Evolutionary conservation across 2,329 filamentous ascomycete genomes (phyloP).

Genomic region (Penicillium fuscoglaucum): DNA sequence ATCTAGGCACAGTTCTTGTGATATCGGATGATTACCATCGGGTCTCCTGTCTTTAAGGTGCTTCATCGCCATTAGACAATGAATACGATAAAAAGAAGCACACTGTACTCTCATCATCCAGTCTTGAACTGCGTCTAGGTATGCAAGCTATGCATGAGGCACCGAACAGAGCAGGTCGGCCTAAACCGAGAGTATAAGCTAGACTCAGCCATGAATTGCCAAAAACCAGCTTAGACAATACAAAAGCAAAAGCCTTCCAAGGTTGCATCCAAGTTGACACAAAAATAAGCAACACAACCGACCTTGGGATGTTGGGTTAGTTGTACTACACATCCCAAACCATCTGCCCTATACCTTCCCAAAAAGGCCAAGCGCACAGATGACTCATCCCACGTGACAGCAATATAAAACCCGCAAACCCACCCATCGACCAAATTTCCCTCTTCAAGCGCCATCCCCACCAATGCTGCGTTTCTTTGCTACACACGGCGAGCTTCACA

Average conservation of each 20-base stretch:
- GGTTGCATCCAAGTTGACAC: too few relatives aligned
- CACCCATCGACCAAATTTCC: conserved; percentile 10
- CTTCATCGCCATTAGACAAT: neutral
- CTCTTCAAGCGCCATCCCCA: conserved; percentile 72
- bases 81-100: neutral
- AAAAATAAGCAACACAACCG: neutral
- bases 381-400: conserved; percentile 15
- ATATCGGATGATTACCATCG: neutral
- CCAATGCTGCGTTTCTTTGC: conserved; percentile 96
- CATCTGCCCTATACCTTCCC: conserved; percentile 3
- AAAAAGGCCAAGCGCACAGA: conserved; percentile 10
- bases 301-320: too few relatives aligned
- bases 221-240: neutral
- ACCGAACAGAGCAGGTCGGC: neutral
- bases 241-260: neutral
- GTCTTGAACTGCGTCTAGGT: neutral
- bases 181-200: neutral
- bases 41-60: neutral
- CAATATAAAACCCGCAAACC: conserved; percentile 13
- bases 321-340: neutral
- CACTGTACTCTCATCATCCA: neutral
- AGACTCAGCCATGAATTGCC: too few relatives aligned
- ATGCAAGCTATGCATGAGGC: neutral
- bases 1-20: neutral
- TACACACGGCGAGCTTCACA: conserved; percentile 61